phyloP scores from a whole-genome alignment of 1,139 yeast genomes.

The Lodderomyces beijingensis region DNA sequence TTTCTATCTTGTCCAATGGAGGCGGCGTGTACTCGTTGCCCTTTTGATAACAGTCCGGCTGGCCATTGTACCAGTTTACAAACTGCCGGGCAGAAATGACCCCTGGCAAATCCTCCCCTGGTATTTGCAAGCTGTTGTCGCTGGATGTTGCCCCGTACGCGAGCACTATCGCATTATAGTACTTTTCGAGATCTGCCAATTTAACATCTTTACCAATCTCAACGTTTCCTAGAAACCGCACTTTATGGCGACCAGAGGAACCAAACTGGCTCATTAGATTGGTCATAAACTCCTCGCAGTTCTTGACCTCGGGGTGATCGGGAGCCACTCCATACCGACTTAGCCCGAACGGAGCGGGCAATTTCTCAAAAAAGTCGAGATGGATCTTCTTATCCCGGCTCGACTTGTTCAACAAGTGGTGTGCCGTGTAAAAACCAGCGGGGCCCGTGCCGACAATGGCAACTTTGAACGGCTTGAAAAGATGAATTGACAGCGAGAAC shows the following conservation, averaged over 20 bases:
- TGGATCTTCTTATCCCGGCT: constrained; percentile 26
- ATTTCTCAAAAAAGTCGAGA: constrained; percentile 69
- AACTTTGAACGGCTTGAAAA: constrained; percentile 30
- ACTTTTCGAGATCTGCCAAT: constrained; percentile 43
- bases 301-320: constrained; percentile 95
- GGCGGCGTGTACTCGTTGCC: constrained; percentile 34
- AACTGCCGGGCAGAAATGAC: constrained; percentile 83
- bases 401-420: constrained; percentile 57
- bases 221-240: constrained; percentile 74
- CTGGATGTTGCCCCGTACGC: constrained; percentile 75
- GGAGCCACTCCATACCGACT: constrained; percentile 98
- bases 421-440: constrained; percentile 89
- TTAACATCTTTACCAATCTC: constrained; percentile 55
- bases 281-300: constrained; percentile 75
- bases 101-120: constrained; percentile 59
- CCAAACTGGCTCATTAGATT: constrained; percentile 45
- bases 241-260: constrained; percentile 23
- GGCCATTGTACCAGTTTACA: constrained; percentile 96
- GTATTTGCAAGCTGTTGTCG: constrained; percentile 54
- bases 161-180: constrained; percentile 69
- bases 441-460: constrained; percentile 96
- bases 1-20: constrained; percentile 53
- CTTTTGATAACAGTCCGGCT: constrained; percentile 51
- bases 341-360: constrained; percentile 89
- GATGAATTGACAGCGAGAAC: too few species aligned